phyloP scores from a whole-genome alignment of 2,329 filamentous ascomycete species.

The Fusarium humuli region DNA sequence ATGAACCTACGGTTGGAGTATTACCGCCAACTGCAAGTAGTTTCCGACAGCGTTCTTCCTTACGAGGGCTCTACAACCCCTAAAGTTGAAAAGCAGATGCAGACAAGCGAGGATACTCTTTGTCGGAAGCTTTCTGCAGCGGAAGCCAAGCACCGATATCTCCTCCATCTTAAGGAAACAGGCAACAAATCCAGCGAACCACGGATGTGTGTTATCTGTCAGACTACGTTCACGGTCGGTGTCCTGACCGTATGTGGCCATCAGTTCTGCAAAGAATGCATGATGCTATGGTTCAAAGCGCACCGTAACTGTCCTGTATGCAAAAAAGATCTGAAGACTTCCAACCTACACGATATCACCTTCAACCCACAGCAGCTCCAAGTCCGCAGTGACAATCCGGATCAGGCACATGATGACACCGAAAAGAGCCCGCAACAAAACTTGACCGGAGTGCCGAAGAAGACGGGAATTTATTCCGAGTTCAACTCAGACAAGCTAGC shows the following conservation, averaged over 20 bases:
- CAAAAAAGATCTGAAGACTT: constrained; percentile 73
- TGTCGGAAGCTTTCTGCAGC: constrained; percentile 69
- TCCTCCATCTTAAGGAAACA: constrained; percentile 64
- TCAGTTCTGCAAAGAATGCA: constrained; percentile 90
- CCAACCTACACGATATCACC: constrained; percentile 86
- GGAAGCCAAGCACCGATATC: constrained; percentile 81
- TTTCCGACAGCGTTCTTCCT: constrained; percentile 88
- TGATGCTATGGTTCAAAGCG: constrained; percentile 79
- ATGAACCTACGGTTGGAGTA: constrained; percentile 92
- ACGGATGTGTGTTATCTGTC: constrained; percentile 88
- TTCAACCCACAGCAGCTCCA: constrained; percentile 81
- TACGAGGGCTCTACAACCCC: constrained; percentile 73
- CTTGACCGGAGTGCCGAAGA: constrained; percentile 45
- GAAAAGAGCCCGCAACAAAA: constrained; percentile 29
- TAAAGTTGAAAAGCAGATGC: constrained; percentile 57
- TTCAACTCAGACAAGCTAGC: constrained; percentile 77
- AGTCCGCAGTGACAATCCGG: constrained; percentile 60
- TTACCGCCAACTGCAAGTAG: constrained; percentile 87
- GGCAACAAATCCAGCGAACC: constrained; percentile 73
- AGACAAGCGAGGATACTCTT: constrained; percentile 55
- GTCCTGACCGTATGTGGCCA: constrained; percentile 90
- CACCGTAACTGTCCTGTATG: constrained; percentile 87
- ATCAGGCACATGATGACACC: constrained; percentile 14
- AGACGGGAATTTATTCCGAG: constrained; percentile 76
- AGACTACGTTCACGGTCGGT: constrained; percentile 79